Conservation (phyloP, 495 filamentous ascomycete genomes). For the Evansstolkia leycettana region DNA sequence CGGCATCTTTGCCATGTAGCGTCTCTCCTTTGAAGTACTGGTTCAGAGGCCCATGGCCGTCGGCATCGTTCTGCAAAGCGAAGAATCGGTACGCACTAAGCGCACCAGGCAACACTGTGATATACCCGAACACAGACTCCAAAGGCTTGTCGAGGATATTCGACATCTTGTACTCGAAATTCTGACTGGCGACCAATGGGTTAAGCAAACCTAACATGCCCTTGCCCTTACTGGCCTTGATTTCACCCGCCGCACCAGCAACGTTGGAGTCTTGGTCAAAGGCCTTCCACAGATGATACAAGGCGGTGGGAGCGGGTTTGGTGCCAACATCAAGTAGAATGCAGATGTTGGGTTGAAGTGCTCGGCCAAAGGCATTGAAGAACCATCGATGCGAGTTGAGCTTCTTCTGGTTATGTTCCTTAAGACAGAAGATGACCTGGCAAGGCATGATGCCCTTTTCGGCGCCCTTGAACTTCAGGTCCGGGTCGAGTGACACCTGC, state of each 20-base stretch:
- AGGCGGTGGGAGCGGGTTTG: slow-evolving; percentile 66
- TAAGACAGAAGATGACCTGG: slow-evolving; percentile 97
- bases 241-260: slow-evolving; percentile 92
- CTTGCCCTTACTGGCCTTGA: slow-evolving; percentile 88
- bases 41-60: slow-evolving; percentile 85
- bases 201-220: slow-evolving; percentile 75
- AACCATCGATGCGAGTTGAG: slow-evolving; percentile 99
- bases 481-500: slow-evolving; percentile 88
- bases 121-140: slow-evolving; percentile 95
- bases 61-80: slow-evolving; percentile 92
- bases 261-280: slow-evolving; percentile 97
- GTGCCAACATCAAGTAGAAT: slow-evolving; percentile 95
- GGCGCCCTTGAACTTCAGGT: slow-evolving; percentile 96
- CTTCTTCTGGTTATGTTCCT: slow-evolving; percentile 97
- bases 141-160: slow-evolving; percentile 98
- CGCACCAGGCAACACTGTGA: slow-evolving; percentile 91
- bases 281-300: slow-evolving; percentile 99
- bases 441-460: slow-evolving; percentile 99
- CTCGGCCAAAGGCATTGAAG: slow-evolving; percentile 94
- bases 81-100: slow-evolving; percentile 94
- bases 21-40: slow-evolving; percentile 99
- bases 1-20: slow-evolving; percentile 88
- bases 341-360: slow-evolving; percentile 90
- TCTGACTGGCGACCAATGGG: slow-evolving; percentile 90
- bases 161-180: slow-evolving; percentile 99